These are phyloP conservation scores for Phaeosphaeria sp. DNA, from an alignment of 2,329 filamentous ascomycete species.

Conservation along the genomic window DNA sequence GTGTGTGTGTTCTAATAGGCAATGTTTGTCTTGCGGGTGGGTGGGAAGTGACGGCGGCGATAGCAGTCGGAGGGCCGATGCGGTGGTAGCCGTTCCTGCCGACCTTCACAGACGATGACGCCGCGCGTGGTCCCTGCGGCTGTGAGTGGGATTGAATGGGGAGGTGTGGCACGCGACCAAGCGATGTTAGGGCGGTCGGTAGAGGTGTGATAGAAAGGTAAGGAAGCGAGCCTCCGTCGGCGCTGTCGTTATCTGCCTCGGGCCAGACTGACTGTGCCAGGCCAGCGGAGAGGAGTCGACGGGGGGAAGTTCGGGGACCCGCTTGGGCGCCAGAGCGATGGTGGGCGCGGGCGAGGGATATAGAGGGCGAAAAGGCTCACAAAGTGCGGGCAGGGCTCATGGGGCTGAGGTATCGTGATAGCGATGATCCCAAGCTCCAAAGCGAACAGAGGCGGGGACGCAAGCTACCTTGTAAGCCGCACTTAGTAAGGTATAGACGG, in stretches of 20 bases:
- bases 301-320: conserved; percentile 39
- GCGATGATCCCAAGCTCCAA: conserved; percentile 30
- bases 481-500: conserved; percentile 27
- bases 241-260: conserved; percentile 45
- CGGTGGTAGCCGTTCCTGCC: conserved; percentile 24
- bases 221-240: conserved; percentile 54
- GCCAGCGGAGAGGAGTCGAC: conserved; percentile 40
- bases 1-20: conserved; percentile 7
- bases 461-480: conserved; percentile 30
- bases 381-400: conserved; percentile 9
- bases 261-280: conserved; percentile 36
- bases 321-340: conserved; percentile 50
- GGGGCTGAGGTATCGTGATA: conserved; percentile 22
- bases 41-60: conserved; percentile 25
- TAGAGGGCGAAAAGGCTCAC: conserved; percentile 10
- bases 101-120: conserved; percentile 18
- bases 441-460: conserved; percentile 32
- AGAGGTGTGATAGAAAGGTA: conserved; percentile 53
- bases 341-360: conserved; percentile 14
- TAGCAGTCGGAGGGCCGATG: conserved; percentile 21
- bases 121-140: conserved; percentile 20
- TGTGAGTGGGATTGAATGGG: conserved; percentile 6
- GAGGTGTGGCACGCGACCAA: conserved; percentile 15
- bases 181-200: conserved; percentile 52
- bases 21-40: not conserved